phyloP scores from a whole-genome alignment of 768 basidiomycete species.

The Podaxis sp. region DNA sequence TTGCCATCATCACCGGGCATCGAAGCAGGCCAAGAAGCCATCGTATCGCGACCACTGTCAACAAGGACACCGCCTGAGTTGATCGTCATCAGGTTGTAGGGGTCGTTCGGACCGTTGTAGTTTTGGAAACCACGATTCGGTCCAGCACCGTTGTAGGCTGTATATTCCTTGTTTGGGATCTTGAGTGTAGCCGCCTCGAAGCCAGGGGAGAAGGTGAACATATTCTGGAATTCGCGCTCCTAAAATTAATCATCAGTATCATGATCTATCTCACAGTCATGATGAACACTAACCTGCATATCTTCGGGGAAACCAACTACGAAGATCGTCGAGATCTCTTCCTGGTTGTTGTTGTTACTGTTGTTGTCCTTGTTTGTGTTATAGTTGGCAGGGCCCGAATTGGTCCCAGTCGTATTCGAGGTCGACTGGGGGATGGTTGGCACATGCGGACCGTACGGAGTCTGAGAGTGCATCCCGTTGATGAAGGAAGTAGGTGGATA shows the following conservation, averaged over 20 bases:
- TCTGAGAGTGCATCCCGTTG: constrained; percentile 54
- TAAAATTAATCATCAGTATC: constrained; percentile 28
- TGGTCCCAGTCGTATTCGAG: constrained; percentile 19
- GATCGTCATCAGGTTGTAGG: constrained; percentile 78
- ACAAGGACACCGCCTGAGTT: constrained; percentile 84
- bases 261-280: constrained; percentile 7
- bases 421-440: constrained; percentile 26
- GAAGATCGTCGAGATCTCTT: constrained; percentile 96
- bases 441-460: constrained; percentile 71
- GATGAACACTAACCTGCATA: constrained; percentile 69
- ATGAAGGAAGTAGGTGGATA: constrained; percentile 22
- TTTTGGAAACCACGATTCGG: constrained; percentile 21
- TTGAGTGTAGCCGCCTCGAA: constrained; percentile 98
- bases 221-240: constrained; percentile 99
- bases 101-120: constrained; percentile 62
- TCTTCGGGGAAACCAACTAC: constrained; percentile 99
- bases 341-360: constrained; percentile 39
- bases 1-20: constrained; percentile 28
- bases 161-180: constrained; percentile 90
- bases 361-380: constrained; percentile 22
- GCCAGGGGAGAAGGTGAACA: constrained; percentile 94
- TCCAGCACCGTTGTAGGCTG: constrained; percentile 44
- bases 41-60: constrained; percentile 66
- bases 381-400: constrained; percentile 22
- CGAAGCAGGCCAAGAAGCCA: constrained; percentile 62